A percentile compares a stretch with the other conserved stretches of the same genome.
Evolutionary conservation across 2,329 filamentous ascomycete species (phyloP).

Genomic region (Didymella sp.): DNA sequence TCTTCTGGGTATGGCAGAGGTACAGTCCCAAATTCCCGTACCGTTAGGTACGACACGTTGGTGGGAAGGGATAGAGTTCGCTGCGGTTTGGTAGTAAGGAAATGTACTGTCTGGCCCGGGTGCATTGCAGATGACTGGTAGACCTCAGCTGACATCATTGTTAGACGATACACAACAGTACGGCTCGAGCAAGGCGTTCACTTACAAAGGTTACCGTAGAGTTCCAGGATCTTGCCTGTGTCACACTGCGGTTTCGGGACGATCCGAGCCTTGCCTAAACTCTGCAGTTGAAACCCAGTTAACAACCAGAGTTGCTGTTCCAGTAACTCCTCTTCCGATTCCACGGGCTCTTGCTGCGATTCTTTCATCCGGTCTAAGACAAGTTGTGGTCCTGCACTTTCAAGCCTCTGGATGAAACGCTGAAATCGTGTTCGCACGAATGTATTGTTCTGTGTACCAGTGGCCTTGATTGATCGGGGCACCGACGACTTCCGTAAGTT

Average conservation of each 20-base stretch:
- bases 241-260: slow-evolving; percentile 36
- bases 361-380: slow-evolving; percentile 64
- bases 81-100: slow-evolving; percentile 45
- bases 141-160: slow-evolving; percentile 49
- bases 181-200: slow-evolving; percentile 26
- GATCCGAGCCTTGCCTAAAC: slow-evolving; percentile 32
- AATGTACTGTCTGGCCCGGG: slow-evolving; percentile 47
- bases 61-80: slow-evolving; percentile 43
- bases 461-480: slow-evolving; percentile 24
- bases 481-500: slow-evolving; percentile 28
- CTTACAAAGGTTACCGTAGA: slow-evolving; percentile 52
- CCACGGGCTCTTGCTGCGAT: slow-evolving; percentile 44
- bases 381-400: slow-evolving; percentile 58
- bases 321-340: slow-evolving; percentile 57
- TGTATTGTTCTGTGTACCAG: slow-evolving; percentile 29
- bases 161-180: slow-evolving; percentile 38
- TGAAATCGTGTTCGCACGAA: slow-evolving; percentile 54
- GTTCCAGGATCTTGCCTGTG: slow-evolving; percentile 47
- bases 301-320: slow-evolving; percentile 69
- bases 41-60: slow-evolving; percentile 41
- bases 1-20: slow-evolving; percentile 57
- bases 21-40: slow-evolving; percentile 50
- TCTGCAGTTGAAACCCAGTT: slow-evolving; percentile 58
- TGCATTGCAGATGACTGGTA: slow-evolving; percentile 55
- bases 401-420: slow-evolving; percentile 64